phyloP scores from a whole-genome alignment of 1,284 basidiomycete genomes.

The Peniophora sp. region DNA sequence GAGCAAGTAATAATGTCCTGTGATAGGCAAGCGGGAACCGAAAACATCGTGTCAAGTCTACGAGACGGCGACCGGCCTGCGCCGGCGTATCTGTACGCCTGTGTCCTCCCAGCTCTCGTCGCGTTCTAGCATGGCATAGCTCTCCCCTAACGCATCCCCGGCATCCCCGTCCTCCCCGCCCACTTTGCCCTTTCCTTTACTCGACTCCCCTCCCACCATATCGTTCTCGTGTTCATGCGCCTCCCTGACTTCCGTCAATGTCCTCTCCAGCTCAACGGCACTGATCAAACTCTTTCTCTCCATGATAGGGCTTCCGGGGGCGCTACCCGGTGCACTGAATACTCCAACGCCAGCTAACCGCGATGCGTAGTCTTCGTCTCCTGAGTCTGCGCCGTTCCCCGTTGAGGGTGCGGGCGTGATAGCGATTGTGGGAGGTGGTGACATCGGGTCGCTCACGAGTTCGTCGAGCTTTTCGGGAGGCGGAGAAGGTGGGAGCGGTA shows the following conservation, averaged over 20 bases:
- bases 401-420: slow-evolving; percentile 37
- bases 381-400: slow-evolving; percentile 24
- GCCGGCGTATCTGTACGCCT: slow-evolving; percentile 13
- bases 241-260: slow-evolving; percentile 3
- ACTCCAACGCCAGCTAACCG: slow-evolving; percentile 61
- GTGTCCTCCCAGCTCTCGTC: slow-evolving; percentile 26
- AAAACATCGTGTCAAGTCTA: background rate
- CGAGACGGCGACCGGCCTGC: slow-evolving; percentile 2
- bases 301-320: slow-evolving; percentile 55
- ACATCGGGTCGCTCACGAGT: slow-evolving; percentile 7
- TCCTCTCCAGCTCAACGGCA: no score
- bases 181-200: slow-evolving; percentile 7
- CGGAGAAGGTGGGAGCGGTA: slow-evolving; percentile 3
- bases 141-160: slow-evolving; percentile 21
- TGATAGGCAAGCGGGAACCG: no score
- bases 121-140: slow-evolving; percentile 23
- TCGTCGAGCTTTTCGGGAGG: slow-evolving; percentile 2
- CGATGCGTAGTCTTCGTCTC: slow-evolving; percentile 30
- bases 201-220: slow-evolving; percentile 3
- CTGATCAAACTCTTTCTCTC: slow-evolving; percentile 20
- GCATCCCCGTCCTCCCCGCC: slow-evolving; percentile 8
- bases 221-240: slow-evolving; percentile 8
- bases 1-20: no score
- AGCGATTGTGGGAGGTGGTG: slow-evolving; percentile 21
- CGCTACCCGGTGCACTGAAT: slow-evolving; percentile 61